Evolutionary conservation across 495 filamentous ascomycete genomes (phyloP).

Genomic region (Penicillium diatomitis): DNA sequence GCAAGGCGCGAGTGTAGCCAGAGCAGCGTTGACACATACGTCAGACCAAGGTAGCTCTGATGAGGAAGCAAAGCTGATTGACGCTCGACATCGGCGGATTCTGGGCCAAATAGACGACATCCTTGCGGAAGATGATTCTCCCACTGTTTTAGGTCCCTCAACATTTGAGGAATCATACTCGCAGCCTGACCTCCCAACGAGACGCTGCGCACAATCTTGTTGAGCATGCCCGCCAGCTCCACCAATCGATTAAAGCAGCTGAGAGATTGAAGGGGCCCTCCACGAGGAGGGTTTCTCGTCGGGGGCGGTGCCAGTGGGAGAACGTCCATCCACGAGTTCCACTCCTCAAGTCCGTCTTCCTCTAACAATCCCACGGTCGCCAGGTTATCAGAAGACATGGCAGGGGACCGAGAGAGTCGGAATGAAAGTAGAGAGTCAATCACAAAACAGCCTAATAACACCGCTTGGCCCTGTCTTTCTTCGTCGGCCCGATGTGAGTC

Average conservation of each 20-base stretch:
- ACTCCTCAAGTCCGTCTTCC: constrained; percentile 63
- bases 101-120: constrained; percentile 33
- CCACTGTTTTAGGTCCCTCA: constrained; percentile 32
- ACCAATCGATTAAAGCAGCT: constrained; percentile 55
- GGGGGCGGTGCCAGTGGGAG: constrained; percentile 20
- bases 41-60: constrained; percentile 38
- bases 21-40: constrained; percentile 38
- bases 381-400: constrained; percentile 43
- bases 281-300: constrained; percentile 28
- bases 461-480: constrained; percentile 37
- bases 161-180: constrained; percentile 31
- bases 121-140: constrained; percentile 33
- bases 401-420: constrained; percentile 42
- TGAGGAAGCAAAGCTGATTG: constrained; percentile 39
- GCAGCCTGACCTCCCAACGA: constrained; percentile 23
- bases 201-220: constrained; percentile 31
- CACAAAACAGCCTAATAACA: constrained; percentile 54
- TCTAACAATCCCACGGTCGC: constrained; percentile 35
- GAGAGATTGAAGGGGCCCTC: constrained; percentile 46
- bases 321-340: constrained; percentile 59
- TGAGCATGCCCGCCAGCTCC: constrained; percentile 40
- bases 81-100: constrained; percentile 36
- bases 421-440: constrained; percentile 56
- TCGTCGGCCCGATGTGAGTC: constrained; percentile 30
- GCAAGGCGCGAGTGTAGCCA: constrained; percentile 35